Conservation (phyloP, 2,329 filamentous ascomycete genomes). For the Cercospora citrullina region DNA sequence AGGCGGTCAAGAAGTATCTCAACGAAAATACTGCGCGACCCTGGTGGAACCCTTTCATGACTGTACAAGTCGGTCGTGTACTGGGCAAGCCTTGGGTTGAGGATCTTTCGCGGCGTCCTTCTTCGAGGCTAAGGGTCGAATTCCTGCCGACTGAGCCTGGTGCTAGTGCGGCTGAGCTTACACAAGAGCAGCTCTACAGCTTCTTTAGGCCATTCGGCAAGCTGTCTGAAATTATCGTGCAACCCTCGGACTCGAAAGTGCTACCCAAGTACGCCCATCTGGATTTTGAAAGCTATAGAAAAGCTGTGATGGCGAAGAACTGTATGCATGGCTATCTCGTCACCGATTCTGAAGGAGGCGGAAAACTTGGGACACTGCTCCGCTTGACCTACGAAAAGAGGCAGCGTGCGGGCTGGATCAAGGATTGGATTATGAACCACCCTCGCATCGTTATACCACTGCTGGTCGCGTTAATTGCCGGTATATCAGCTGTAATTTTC, state of each 20-base stretch:
- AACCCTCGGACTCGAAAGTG: constrained; percentile 83
- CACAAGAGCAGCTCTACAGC: constrained; percentile 82
- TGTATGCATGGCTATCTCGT: constrained; percentile 86
- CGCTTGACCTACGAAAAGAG: constrained; percentile 81
- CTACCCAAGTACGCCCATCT: constrained; percentile 77
- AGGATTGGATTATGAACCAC: constrained; percentile 84
- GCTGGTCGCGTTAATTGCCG: constrained; percentile 76
- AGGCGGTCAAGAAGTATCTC: constrained; percentile 62
- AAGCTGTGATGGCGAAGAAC: constrained; percentile 85
- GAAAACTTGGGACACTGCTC: constrained; percentile 72
- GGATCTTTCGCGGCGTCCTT: constrained; percentile 82
- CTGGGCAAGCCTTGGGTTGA: constrained; percentile 89
- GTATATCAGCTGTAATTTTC: constrained; percentile 82
- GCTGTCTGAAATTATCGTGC: constrained; percentile 77
- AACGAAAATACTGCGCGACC: constrained; percentile 72
- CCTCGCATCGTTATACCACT: constrained; percentile 84
- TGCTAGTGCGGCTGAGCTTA: constrained; percentile 71
- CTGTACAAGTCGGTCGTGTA: constrained; percentile 71
- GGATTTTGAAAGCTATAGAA: constrained; percentile 70
- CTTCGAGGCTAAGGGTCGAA: constrained; percentile 73
- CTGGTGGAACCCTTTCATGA: constrained; percentile 83
- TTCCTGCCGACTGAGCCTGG: constrained; percentile 75
- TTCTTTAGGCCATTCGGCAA: constrained; percentile 90
- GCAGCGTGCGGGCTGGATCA: constrained; percentile 73
- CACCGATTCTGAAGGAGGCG: constrained; percentile 66